Evolutionary conservation across 805 yeast species (phyloP).

Genomic region (Kuraishia borneana): DNA sequence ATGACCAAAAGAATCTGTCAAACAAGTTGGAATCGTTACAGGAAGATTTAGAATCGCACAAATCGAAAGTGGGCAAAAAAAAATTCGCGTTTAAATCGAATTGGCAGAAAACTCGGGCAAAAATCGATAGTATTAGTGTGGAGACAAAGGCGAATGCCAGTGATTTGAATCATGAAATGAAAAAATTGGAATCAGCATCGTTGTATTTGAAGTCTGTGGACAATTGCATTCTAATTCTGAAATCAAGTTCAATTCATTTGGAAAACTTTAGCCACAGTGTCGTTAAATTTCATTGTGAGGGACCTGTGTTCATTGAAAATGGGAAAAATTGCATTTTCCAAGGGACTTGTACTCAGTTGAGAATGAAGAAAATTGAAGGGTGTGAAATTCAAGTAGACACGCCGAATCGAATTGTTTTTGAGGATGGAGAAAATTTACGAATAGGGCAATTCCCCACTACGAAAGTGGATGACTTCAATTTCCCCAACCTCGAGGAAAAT

Average conservation of each 20-base stretch:
- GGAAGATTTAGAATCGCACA: constrained; percentile 8
- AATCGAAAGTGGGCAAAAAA: constrained; percentile 3
- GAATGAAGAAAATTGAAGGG: neutral
- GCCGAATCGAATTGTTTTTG: constrained; percentile 1
- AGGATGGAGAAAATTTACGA: neutral
- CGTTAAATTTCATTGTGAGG: neutral
- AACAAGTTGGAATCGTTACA: constrained; percentile 9
- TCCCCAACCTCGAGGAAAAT: constrained; percentile 9
- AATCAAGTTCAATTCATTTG: constrained; percentile 1
- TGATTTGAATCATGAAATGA: too few species aligned
- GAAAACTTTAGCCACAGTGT: neutral
- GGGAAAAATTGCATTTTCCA: neutral
- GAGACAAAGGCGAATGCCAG: too few species aligned
- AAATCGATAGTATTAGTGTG: too few species aligned
- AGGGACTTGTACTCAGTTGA: constrained; percentile 1
- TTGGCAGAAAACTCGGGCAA: neutral
- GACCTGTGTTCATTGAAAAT: constrained; percentile 1
- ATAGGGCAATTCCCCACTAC: constrained; percentile 2
- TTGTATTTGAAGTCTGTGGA: constrained; percentile 6
- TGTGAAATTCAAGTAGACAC: constrained; percentile 1
- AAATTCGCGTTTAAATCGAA: constrained; percentile 10
- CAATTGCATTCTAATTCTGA: constrained; percentile 5
- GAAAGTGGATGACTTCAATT: constrained; percentile 17
- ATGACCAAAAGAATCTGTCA: constrained; percentile 13
- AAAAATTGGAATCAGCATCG: too few species aligned